Evolutionary conservation across 2,329 filamentous ascomycete genomes (phyloP), one percentile per base, ranked within the genome.

Genomic region (Monosporascus sp.): DNA sequence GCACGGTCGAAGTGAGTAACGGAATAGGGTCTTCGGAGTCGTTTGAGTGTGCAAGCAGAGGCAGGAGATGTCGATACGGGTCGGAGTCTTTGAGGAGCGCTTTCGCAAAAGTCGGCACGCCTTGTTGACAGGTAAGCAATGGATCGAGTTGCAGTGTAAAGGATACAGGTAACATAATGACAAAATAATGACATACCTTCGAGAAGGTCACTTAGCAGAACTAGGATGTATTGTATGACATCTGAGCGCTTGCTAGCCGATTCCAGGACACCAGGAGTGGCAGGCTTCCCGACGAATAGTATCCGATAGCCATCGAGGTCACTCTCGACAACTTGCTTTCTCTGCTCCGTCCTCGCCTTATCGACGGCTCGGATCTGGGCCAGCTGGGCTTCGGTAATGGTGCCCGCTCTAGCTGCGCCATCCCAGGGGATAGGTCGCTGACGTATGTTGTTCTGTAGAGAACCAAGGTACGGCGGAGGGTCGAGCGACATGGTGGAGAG

Each of bases 351-450:
- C 72, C 91, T 89, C 61, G 94, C 89, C 75, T 97, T 97, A 72
- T 97, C 94, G 63, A 97, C 90, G 56, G 92, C 90, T 72, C 92
- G 92, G 75, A 99, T 96, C 80, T 92, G 93, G 77, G 88, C 89
- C 63, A 97, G 83, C 73, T 99, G 93, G 62, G 89, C 87, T 63
- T 97, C 93, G 54, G 89, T 96, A 73, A 99, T 89, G 67, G 90
- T 94, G 71, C 92, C 90, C 63, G 90, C 90, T 71, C 94, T 85
- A 61, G 96, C 90, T 65, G 93, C 92, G 65, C 93, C 93, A 73
- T 97, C 93, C 94, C 94, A 99, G 54, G 93, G 92, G 74, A 99
- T 96, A 60, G 92, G 92, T 62, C 94, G 85, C 68, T 90, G 88
- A 68, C 94, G 90, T 71, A 97, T 96, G 79, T 97, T 97, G 83